These are phyloP conservation scores for Lactifluus volemus DNA, from an alignment of 768 basidiomycete species.

Conservation along the genomic window DNA sequence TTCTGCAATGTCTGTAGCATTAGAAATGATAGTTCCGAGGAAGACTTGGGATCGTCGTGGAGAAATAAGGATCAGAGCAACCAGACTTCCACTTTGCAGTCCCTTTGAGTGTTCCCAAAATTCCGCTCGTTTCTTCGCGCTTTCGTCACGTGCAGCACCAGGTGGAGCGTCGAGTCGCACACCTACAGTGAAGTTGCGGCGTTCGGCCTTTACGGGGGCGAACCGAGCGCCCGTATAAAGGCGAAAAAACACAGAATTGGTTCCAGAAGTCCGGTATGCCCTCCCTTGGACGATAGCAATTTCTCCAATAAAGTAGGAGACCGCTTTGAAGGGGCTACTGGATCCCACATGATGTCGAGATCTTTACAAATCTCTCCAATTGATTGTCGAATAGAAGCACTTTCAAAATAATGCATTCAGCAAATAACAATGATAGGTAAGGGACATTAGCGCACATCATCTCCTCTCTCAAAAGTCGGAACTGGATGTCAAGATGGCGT, in stretches of 20 bases:
- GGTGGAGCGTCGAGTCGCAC: slow-evolving; percentile 46
- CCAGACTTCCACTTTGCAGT: slow-evolving; percentile 51
- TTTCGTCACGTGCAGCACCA: slow-evolving; percentile 39
- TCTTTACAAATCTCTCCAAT: slow-evolving; percentile 16
- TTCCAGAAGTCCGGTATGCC: slow-evolving; percentile 43
- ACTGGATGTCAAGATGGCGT: slow-evolving; percentile 62
- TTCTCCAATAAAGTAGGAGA: slow-evolving; percentile 34
- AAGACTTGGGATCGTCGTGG: slow-evolving; percentile 29
- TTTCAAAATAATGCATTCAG: neutral
- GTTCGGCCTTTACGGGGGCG: slow-evolving; percentile 36
- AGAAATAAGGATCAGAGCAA: slow-evolving; percentile 44
- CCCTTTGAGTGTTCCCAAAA: slow-evolving; percentile 63
- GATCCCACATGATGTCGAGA: slow-evolving; percentile 13
- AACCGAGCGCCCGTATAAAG: slow-evolving; percentile 51
- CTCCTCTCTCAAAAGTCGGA: slow-evolving; percentile 67
- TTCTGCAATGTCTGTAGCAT: slow-evolving; percentile 36
- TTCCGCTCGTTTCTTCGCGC: slow-evolving; percentile 31
- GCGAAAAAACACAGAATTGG: slow-evolving; percentile 50
- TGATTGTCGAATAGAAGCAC: slow-evolving; percentile 20
- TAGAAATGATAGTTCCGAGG: slow-evolving; percentile 45
- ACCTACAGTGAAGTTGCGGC: slow-evolving; percentile 42
- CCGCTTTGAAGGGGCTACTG: neutral
- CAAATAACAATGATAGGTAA: neutral
- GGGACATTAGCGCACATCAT: slow-evolving; percentile 38
- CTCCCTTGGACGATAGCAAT: slow-evolving; percentile 45